Percentiles rank a stretch among this genome's conserved stretches.
Evolutionary conservation across 2,329 filamentous ascomycete species (phyloP).

Genomic region (Hypocreales sp.): DNA sequence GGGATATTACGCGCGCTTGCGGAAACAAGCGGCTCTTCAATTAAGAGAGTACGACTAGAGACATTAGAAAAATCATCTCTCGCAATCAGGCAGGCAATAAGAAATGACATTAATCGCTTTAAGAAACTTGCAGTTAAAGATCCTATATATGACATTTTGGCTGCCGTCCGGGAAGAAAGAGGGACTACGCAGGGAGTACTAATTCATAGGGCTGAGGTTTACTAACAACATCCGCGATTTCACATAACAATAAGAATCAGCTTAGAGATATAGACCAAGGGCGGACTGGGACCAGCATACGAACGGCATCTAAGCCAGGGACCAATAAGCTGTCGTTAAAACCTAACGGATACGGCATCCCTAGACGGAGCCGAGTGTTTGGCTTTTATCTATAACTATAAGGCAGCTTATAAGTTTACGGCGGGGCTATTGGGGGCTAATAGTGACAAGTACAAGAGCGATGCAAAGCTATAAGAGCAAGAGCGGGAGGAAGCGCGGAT

Average conservation of each 20-base stretch:
- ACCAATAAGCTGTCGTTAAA: conserved; percentile 3
- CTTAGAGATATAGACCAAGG: conserved; percentile 2
- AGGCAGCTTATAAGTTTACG: conserved; percentile 6
- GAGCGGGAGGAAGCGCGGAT: conserved; percentile 3
- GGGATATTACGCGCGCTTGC: conserved; percentile 3
- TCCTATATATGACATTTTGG: conserved; percentile 4
- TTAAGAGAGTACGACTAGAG: conserved; percentile 1
- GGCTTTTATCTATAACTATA: conserved; percentile 4
- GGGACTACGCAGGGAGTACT: conserved; percentile 2
- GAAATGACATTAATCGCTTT: neutral
- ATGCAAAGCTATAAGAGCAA: neutral
- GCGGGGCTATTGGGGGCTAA: conserved; percentile 2
- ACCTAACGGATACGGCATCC: conserved; percentile 5
- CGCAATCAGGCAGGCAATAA: neutral
- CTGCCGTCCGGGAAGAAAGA: conserved; percentile 2
- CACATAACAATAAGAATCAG: conserved; percentile 2
- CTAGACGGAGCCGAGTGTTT: conserved; percentile 3
- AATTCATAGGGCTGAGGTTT: conserved; percentile 2
- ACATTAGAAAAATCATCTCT: neutral
- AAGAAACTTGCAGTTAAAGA: conserved; percentile 2
- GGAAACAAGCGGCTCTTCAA: conserved; percentile 5
- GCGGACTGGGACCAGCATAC: conserved; percentile 3
- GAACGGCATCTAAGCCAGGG: conserved; percentile 1
- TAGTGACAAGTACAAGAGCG: neutral
- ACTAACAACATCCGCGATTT: conserved; percentile 4